Evolutionary conservation across 2,329 filamentous ascomycete species (phyloP).

Genomic region (Lecanoromycetidae sp.): DNA sequence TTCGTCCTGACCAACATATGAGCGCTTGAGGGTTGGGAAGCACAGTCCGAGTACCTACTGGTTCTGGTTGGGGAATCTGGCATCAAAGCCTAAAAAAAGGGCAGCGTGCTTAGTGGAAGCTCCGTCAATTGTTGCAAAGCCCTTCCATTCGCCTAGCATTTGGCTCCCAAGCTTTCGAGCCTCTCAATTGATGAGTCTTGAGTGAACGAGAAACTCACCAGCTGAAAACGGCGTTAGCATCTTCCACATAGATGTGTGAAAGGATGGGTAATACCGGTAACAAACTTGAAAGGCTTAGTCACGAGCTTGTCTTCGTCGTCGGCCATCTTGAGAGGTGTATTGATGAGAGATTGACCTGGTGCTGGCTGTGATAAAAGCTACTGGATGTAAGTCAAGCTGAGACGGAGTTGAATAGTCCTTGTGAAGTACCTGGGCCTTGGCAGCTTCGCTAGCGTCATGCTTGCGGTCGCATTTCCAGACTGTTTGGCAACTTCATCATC

Average conservation of each 20-base stretch:
- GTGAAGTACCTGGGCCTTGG: neutral
- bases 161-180: neutral
- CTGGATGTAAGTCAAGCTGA: too few relatives aligned
- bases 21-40: neutral
- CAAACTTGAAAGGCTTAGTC: constrained; percentile 99
- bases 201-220: constrained; percentile 7
- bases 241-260: constrained; percentile 19
- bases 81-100: constrained; percentile 74
- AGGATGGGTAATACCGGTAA: constrained; percentile 58
- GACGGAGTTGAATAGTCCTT: too few relatives aligned
- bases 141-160: neutral
- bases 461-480: neutral
- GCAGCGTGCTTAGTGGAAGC: constrained; percentile 12
- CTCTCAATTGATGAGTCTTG: neutral
- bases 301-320: constrained; percentile 70
- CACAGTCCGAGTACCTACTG: constrained; percentile 29
- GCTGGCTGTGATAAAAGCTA: too few relatives aligned
- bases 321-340: constrained; percentile 60
- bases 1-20: constrained; percentile 49
- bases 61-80: constrained; percentile 96
- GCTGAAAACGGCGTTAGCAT: constrained; percentile 9
- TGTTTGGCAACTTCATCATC: neutral
- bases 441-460: neutral
- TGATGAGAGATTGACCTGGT: neutral
- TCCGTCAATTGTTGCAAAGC: neutral